These are phyloP conservation scores for Beauveria brongniartii DNA, from an alignment of 2,329 filamentous ascomycete species.

Conservation along the genomic window DNA sequence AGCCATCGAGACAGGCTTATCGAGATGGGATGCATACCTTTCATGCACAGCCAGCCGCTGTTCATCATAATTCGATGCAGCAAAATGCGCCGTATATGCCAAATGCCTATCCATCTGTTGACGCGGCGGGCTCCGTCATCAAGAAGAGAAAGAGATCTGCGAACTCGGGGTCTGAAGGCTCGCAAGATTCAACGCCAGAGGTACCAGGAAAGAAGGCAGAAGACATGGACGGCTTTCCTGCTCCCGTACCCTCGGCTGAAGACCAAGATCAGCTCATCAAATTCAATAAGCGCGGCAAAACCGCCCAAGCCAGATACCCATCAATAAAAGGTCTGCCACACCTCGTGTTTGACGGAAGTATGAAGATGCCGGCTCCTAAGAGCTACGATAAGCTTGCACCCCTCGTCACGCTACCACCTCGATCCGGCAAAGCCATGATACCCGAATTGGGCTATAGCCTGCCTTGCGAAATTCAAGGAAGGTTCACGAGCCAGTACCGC, in stretches of 20 bases:
- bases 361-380: slow-evolving; percentile 36
- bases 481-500: slow-evolving; percentile 32
- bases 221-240: slow-evolving; percentile 25
- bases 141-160: slow-evolving; percentile 10
- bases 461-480: slow-evolving; percentile 37
- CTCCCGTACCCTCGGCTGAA: slow-evolving; percentile 25
- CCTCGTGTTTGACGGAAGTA: slow-evolving; percentile 29
- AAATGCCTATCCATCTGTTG: slow-evolving; percentile 1
- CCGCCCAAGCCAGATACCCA: slow-evolving; percentile 30
- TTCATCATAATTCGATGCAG: slow-evolving; percentile 6
- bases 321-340: slow-evolving; percentile 31
- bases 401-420: slow-evolving; percentile 32
- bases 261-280: slow-evolving; percentile 29
- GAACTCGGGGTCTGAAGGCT: slow-evolving; percentile 15
- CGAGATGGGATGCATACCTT: not conserved
- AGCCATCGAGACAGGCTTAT: not conserved
- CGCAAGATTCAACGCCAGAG: slow-evolving; percentile 23
- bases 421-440: slow-evolving; percentile 30
- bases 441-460: slow-evolving; percentile 31
- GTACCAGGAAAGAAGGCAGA: slow-evolving; percentile 24
- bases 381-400: slow-evolving; percentile 38
- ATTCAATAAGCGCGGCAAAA: slow-evolving; percentile 30
- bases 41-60: not conserved
- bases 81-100: slow-evolving; percentile 13
- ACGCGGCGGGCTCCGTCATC: not conserved